Base-by-base conservation (phyloP, 2,329 filamentous ascomycete genomes). In the Phyllosticta paracitricarpa region DNA sequence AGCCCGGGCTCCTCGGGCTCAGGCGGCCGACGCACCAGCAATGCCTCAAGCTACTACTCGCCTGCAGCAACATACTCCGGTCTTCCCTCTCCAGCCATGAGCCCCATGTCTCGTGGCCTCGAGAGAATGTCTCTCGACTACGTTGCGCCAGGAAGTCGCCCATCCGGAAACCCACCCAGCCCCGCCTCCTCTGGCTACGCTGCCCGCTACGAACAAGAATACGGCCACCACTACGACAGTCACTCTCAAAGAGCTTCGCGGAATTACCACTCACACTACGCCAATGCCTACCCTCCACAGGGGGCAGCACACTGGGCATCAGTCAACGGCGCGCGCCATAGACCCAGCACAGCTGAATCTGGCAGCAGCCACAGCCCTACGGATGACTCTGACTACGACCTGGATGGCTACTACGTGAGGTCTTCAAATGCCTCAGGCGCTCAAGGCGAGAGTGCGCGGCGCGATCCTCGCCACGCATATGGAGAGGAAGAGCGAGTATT, bases 101-200 rank as follows among this genome's bases (percentile, higher is more conserved):
- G 56, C n/a, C 60, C 60, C 19, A 51, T 54, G 25, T 58, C 35
- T 12, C 60, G 60, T 7, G 56, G 60, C 17, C 56, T 62, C 0
- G 60, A 62, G 56, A 62, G 60, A 28, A 62, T 62, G 60, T 62
- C 60, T 52, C 60, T 62, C 33, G 60, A 62, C 24, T 62, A 58
- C 51, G 54, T 62, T 8, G 60, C 60, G 4, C 60, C 60, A n/a
- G 60, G 60, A 24, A 62, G 60, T 35, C 54, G 56, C 4, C 56
- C 60, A 35, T 52, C 51, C n/a, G 25, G 35, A 33, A 54, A 56
- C 51, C 55, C 57, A 4, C 28, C 19, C 33, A 52, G 54, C 54
- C 53, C 52, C 55, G 28, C 26, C 48, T 26, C 58, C 4, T 40
- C 26, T 25, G 58, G n/a, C 53, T 56, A 56, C 14, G 6, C 40